Evolutionary conservation across 2,329 filamentous ascomycete genomes (phyloP).

Genomic region (Hypoxylon sp.): DNA sequence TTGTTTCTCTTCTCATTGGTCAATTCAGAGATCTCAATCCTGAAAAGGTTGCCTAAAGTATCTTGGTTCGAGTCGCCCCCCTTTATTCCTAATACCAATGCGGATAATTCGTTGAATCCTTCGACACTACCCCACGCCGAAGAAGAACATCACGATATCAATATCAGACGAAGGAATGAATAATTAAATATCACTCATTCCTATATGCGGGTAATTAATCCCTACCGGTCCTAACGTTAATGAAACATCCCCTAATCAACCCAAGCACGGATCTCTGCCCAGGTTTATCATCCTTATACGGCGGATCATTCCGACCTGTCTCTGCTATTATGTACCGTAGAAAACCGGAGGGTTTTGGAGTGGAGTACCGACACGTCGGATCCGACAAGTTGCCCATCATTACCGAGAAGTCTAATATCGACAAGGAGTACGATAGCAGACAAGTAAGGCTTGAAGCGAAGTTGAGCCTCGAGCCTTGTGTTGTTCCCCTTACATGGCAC

Average conservation of each 20-base stretch:
- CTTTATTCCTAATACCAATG: not conserved
- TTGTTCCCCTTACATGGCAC: slow-evolving; percentile 10
- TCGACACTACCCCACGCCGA: slow-evolving; percentile 21
- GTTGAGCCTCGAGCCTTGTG: slow-evolving; percentile 32
- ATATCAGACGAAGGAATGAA: slow-evolving; percentile 7
- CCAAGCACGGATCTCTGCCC: slow-evolving; percentile 4
- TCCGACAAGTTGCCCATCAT: slow-evolving; percentile 16
- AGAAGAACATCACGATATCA: not conserved
- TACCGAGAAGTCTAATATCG: slow-evolving; percentile 19
- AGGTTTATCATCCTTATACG: slow-evolving; percentile 3
- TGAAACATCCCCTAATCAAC: slow-evolving; percentile 29
- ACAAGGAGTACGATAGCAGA: slow-evolving; percentile 24
- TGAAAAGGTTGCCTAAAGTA: slow-evolving; percentile 9
- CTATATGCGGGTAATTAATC: slow-evolving; percentile 3
- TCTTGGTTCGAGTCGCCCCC: slow-evolving; percentile 2
- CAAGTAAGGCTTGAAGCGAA: not conserved
- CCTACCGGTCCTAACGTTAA: slow-evolving; percentile 4
- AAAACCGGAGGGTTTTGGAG: not conserved
- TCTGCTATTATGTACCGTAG: not conserved
- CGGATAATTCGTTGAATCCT: slow-evolving; percentile 23
- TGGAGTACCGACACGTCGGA: slow-evolving; percentile 33
- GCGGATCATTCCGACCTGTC: slow-evolving; percentile 3
- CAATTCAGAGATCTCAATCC: not conserved
- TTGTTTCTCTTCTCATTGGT: slow-evolving; percentile 10
- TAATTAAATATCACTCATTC: slow-evolving; percentile 1